A percentile compares a stretch with the other conserved stretches of the same genome.
These are phyloP conservation scores for Coniochaeta hoffmannii DNA, from an alignment of 2,329 filamentous ascomycete genomes.

Conservation along the genomic window DNA sequence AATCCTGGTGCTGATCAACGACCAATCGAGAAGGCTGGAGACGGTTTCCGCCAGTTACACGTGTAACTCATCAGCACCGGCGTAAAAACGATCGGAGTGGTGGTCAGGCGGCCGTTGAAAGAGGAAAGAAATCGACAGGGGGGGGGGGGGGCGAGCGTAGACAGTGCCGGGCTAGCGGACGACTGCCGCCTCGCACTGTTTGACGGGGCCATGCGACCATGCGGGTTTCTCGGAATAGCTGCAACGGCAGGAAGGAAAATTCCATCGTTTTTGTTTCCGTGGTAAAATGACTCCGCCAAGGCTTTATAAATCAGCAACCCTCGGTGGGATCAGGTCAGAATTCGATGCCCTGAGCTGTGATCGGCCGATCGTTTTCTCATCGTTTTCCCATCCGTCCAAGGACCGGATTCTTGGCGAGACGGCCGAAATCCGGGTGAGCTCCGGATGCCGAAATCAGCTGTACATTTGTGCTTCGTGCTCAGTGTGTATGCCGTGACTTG, in stretches of 20 bases:
- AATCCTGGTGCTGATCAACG: background rate
- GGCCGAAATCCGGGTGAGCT: background rate
- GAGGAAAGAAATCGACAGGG: background rate
- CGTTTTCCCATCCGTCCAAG: background rate
- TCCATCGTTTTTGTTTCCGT: background rate
- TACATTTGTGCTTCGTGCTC: too few relatives aligned
- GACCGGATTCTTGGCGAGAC: background rate
- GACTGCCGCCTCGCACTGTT: background rate
- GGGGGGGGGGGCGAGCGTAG: background rate
- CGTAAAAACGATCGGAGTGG: background rate
- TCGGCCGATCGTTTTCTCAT: background rate
- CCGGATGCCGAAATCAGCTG: background rate
- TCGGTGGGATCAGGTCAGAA: background rate
- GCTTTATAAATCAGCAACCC: background rate
- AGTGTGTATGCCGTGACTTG: too few relatives aligned
- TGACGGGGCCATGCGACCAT: too few relatives aligned
- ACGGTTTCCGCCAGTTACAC: background rate
- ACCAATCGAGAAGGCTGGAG: background rate
- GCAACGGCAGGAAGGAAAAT: background rate
- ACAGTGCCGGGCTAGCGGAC: background rate
- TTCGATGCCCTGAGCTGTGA: background rate
- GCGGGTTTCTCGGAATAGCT: background rate
- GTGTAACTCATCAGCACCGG: too few relatives aligned
- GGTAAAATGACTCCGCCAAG: background rate
- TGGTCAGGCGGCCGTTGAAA: background rate